Base-by-base conservation (phyloP, 176 grass and related monocot genomes). In the Thalia dealbata region DNA sequence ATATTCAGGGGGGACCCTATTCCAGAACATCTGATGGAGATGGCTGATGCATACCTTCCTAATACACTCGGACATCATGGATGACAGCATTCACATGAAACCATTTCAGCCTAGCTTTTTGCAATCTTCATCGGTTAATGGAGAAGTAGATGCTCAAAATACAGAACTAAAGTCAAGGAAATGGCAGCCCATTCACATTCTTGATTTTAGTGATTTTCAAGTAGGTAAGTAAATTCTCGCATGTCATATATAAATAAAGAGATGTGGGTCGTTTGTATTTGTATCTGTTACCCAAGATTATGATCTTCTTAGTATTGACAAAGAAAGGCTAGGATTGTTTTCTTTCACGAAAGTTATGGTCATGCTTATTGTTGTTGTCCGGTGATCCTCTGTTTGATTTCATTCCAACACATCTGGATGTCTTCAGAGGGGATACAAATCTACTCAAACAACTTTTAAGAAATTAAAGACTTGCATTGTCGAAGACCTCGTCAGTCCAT, bases 41-140 rank as follows among this genome's bases (percentile, higher is more conserved):
- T 93, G 52, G 87, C 79, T 79, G 87, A 86, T 84, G 95, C 80
- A 75, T 99, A 91, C 86, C 85, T 99, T 69, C 95, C 95, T n/a
- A n/a, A 61, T 97, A 86, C 95, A 97, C 84, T 97, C 93, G 77
- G 93, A 97, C 81, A 88, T 92, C 60, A 97, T 97, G 93, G 93
- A 97, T 7, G 93, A 97, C 76, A 92, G 91, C 85, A 92, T 97
- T 84, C 83, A 85, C 70, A 88, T 92, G 77, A 67, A 79, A 79
- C 55, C 67, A 3, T 69, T 3, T 30, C 55, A 12, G 10, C 59
- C 62, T 69, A 25, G 76, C 50, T 78, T 44, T 64, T 80, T 84
- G 75, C 43, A 54, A 56, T 61, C 62, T 82, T 61, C 65, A 55
- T 32, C 70, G 45, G 42, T 26, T 84, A 83, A 84, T 50, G 68